Evolutionary conservation across 176 grass and related monocot genomes (phyloP), one percentile per base, ranked within the genome.

Genomic region (Zizania latifolia): DNA sequence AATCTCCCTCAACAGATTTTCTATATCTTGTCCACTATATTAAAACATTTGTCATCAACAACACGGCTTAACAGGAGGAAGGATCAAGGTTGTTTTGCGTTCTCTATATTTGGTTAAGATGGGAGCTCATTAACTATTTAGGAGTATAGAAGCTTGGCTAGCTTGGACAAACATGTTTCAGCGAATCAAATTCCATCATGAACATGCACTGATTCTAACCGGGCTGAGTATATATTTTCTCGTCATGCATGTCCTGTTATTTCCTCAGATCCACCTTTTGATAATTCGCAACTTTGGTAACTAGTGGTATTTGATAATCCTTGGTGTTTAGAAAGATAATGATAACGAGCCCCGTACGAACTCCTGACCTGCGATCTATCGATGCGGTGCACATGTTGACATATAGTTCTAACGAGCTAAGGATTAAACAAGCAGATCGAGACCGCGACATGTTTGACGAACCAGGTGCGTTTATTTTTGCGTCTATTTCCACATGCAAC

Each of bases 91-190:
- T n/a, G n/a, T n/a, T n/a, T n/a, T n/a, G n/a, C n/a, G n/a, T n/a
- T n/a, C n/a, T n/a, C n/a, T n/a, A n/a, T n/a, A n/a, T n/a, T n/a
- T n/a, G n/a, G n/a, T n/a, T n/a, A n/a, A n/a, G n/a, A n/a, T n/a
- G n/a, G n/a, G n/a, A n/a, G n/a, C n/a, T n/a, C n/a, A n/a, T n/a
- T n/a, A n/a, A n/a, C n/a, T n/a, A n/a, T n/a, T n/a, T n/a, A n/a
- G n/a, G n/a, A n/a, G n/a, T n/a, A n/a, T n/a, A n/a, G n/a, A n/a
- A n/a, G n/a, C n/a, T n/a, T n/a, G n/a, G n/a, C n/a, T n/a, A n/a
- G n/a, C n/a, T n/a, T n/a, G n/a, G 80, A 70, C 71, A 51, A 58
- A 78, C 32, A 68, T 78, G 17, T 78, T 29, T 43, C 26, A 27
- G 58, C 66, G 73, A 82, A 66, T 87, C 73, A 24, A 55, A 76